These are phyloP conservation scores for Henckelia pumila DNA, from an alignment of 257 asterid genomes.

Conservation along the genomic window DNA sequence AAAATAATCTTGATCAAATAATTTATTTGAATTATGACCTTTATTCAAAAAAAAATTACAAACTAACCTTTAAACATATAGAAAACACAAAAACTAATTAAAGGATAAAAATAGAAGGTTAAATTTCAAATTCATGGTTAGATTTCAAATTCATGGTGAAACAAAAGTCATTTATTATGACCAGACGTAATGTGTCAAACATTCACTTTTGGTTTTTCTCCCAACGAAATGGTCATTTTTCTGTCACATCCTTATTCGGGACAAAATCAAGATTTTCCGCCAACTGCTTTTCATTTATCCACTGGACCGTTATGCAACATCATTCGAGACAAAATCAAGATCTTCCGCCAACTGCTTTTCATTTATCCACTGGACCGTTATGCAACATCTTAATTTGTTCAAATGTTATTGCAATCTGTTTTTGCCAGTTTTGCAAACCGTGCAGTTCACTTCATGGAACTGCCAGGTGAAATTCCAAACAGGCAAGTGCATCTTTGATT, in stretches of 20 bases:
- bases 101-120: too few relatives aligned
- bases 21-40: too few relatives aligned
- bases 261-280: background rate
- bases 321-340: background rate
- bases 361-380: background rate
- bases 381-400: constrained; percentile 17
- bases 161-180: too few relatives aligned
- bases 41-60: too few relatives aligned
- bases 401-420: constrained; percentile 57
- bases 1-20: too few relatives aligned
- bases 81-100: too few relatives aligned
- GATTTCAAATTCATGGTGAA: too few relatives aligned
- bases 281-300: background rate
- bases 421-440: constrained; percentile 90
- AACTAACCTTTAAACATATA: too few relatives aligned
- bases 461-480: constrained; percentile 95
- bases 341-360: background rate
- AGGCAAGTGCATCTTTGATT: constrained; percentile 48
- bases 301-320: too few relatives aligned
- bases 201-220: constrained; percentile 7
- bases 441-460: constrained; percentile 96
- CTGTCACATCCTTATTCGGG: constrained; percentile 1
- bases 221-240: background rate
- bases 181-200: constrained; percentile 6
- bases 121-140: too few relatives aligned